Base-by-base conservation (phyloP, 768 basidiomycete species). In the Xerocomus potaroensis region DNA sequence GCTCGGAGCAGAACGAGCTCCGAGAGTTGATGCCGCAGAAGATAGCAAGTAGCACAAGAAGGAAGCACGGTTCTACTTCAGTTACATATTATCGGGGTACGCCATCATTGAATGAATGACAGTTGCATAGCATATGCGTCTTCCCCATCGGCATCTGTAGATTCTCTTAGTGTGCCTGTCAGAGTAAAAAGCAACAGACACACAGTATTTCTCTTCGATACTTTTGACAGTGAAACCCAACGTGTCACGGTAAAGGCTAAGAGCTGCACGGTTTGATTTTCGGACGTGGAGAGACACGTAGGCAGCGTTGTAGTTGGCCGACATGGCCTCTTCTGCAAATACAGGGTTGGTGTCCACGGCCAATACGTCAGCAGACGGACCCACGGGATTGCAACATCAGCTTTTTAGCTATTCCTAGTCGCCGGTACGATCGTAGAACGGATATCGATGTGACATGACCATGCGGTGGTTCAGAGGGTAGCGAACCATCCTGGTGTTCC, bases 371-470 rank as follows among this genome's bases (percentile, higher is more conserved):
- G 15, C 27, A 35, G 38, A 33, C 24, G 21, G 43, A 70, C 92
- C 56, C 58, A 96, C 93, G 94, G 40, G 91, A 90, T 30, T 91
- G 83, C 16, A 91, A 58, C 94, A 97, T 98, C 23, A 98, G 72
- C 61, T 91, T 91, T 69, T 93, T 94, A 14, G 94, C 94, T 3
- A 98, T 66, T 8, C 95, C 94, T 6, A 96, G 73, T n/a, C 94
- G 78, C 35, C 94, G 76, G 61, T 96, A 91, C 12, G 89, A 83
- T 49, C 94, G 77, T 27, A 97, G 71, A 3, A 98, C 94, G 0
- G 92, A 95, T 60, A 98, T 97, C 5, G 94, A 96, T 12, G 93
- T 98, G 60, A 98, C 90, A 59, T 98, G 94, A 0, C 94, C 94
- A 53, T 93, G 87, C 0, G 80, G 73, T 19, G 76, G 74, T 2